Evolutionary conservation across 257 asterid genomes (phyloP).

Genomic region (Asclepias syriaca): DNA sequence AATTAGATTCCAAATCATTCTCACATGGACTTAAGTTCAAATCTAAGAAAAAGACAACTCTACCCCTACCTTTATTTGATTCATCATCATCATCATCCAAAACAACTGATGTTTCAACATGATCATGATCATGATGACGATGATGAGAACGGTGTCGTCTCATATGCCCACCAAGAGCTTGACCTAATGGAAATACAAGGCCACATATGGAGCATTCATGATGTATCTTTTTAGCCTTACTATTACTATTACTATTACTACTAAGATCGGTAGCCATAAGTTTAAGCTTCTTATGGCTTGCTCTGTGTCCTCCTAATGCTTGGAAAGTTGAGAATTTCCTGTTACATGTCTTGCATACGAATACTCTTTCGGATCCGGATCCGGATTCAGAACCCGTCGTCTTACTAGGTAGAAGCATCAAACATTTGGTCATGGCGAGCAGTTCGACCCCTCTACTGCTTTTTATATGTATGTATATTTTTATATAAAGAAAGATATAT

Average conservation of each 20-base stretch:
- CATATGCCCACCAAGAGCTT: constrained; percentile 47
- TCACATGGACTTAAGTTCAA: constrained; percentile 26
- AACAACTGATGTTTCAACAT: neutral
- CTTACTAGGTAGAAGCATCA: constrained; percentile 21
- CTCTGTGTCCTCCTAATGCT: constrained; percentile 37
- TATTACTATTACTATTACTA: neutral
- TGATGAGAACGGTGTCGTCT: constrained; percentile 30
- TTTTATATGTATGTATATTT: no score
- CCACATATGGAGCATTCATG: constrained; percentile 39
- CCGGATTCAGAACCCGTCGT: neutral
- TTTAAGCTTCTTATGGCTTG: constrained; percentile 30
- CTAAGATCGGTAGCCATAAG: constrained; percentile 8
- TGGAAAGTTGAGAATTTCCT: constrained; percentile 25
- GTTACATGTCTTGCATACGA: constrained; percentile 32
- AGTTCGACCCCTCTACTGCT: neutral
- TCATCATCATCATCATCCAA: constrained; percentile 9
- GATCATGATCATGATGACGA: no score
- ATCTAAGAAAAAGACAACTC: constrained; percentile 19
- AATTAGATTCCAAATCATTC: constrained; percentile 20
- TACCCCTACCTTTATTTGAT: constrained; percentile 15
- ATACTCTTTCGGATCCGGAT: constrained; percentile 2
- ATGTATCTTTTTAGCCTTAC: constrained; percentile 21
- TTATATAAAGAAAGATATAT: neutral
- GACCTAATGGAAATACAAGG: constrained; percentile 28
- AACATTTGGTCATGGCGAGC: constrained; percentile 25